These are phyloP conservation scores for Athelia sp. DNA, from an alignment of 1,284 basidiomycete species.

Conservation along the genomic window DNA sequence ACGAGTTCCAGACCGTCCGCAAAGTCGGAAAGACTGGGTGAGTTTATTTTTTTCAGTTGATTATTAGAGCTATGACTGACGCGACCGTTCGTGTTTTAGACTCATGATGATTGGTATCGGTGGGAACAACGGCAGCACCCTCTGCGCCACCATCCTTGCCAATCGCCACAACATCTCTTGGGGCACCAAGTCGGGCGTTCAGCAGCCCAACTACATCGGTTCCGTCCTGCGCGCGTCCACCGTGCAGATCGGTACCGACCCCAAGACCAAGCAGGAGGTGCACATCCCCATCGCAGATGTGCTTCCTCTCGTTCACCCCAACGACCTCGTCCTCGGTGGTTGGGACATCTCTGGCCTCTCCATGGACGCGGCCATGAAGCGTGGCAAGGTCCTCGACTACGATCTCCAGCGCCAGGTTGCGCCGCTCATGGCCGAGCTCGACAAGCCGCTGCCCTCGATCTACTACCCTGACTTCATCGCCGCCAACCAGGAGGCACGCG, in stretches of 20 bases:
- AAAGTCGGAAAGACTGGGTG: constrained; percentile 92
- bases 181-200: constrained; percentile 90
- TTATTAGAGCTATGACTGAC: too few species aligned
- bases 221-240: constrained; percentile 94
- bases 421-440: constrained; percentile 79
- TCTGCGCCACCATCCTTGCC: constrained; percentile 93
- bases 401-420: constrained; percentile 95
- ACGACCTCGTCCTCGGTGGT: constrained; percentile 95
- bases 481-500: constrained; percentile 95
- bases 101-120: constrained; percentile 97
- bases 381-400: constrained; percentile 93
- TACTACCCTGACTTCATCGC: constrained; percentile 97
- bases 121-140: constrained; percentile 96
- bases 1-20: constrained; percentile 90
- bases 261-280: constrained; percentile 83
- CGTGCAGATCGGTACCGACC: constrained; percentile 86
- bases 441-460: constrained; percentile 88
- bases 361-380: constrained; percentile 91
- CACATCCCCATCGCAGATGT: constrained; percentile 92
- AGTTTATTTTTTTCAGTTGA: too few species aligned
- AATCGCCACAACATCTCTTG: constrained; percentile 95
- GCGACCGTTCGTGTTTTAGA: too few species aligned
- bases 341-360: constrained; percentile 92
- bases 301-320: constrained; percentile 97
- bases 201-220: constrained; percentile 96